Conservation (phyloP, 495 filamentous ascomycete species). For the Daldinia grandis region DNA sequence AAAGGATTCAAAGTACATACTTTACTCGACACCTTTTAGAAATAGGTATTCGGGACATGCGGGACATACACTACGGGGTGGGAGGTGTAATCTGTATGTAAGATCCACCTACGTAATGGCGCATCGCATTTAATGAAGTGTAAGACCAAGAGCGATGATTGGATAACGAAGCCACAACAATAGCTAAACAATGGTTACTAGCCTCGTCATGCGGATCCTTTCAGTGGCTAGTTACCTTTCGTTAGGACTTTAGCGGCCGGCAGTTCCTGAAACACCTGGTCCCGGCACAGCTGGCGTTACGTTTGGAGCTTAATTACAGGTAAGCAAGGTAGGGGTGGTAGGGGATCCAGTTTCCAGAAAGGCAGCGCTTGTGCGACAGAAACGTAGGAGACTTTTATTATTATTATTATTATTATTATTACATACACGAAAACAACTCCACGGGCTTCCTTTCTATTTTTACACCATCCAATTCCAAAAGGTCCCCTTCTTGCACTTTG, state of each 20-base stretch:
- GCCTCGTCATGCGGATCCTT: constrained; percentile 8
- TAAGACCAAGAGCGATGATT: constrained; percentile 6
- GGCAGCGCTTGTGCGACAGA: constrained; percentile 22
- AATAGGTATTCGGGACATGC: constrained; percentile 9
- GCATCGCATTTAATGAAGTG: constrained; percentile 7
- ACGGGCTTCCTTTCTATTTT: constrained; percentile 4
- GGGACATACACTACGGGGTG: neutral
- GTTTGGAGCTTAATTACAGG: constrained; percentile 18
- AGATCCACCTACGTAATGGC: constrained; percentile 17
- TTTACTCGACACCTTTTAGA: constrained; percentile 4
- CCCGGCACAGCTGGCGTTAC: constrained; percentile 16
- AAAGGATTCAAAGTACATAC: no score
- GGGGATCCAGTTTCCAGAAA: constrained; percentile 9
- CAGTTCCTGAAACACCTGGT: constrained; percentile 40
- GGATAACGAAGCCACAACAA: constrained; percentile 20
- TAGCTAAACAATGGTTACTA: neutral
- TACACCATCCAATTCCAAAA: neutral
- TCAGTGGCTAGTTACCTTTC: constrained; percentile 6
- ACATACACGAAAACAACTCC: constrained; percentile 8
- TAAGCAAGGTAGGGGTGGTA: constrained; percentile 5
- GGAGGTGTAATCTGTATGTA: constrained; percentile 1
- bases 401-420: constrained; percentile 4
- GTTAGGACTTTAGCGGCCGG: constrained; percentile 24
- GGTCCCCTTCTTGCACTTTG: neutral
- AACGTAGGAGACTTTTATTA: constrained; percentile 3